phyloP scores from a whole-genome alignment of 768 basidiomycete genomes.

The Lactifluus subvellereus region DNA sequence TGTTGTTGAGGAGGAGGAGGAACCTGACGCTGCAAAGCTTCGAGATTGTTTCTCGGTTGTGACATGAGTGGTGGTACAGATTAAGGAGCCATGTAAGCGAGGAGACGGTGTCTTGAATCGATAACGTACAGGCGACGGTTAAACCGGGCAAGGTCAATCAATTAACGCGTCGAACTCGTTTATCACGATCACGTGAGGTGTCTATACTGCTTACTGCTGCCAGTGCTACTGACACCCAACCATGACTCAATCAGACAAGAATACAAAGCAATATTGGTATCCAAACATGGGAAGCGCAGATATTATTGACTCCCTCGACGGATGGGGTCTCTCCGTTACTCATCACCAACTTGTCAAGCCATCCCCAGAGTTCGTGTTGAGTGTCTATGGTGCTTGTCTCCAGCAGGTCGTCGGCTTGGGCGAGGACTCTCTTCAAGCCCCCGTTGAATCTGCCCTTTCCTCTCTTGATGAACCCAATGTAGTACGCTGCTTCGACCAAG shows the following conservation, averaged over 20 bases:
- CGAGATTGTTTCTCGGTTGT: constrained; percentile 25
- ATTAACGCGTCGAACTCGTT: constrained; percentile 5
- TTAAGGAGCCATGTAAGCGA: constrained; percentile 1
- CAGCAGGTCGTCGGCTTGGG: constrained; percentile 63
- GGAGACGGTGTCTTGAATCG: neutral
- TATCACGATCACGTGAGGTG: constrained; percentile 8
- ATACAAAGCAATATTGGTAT: constrained; percentile 43
- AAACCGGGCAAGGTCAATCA: neutral
- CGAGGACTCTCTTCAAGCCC: constrained; percentile 51
- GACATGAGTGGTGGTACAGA: constrained; percentile 17
- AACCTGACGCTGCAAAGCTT: constrained; percentile 18
- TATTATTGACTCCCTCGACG: constrained; percentile 56
- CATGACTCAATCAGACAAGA: constrained; percentile 19
- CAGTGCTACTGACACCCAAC: too few species aligned
- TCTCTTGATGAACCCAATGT: constrained; percentile 44
- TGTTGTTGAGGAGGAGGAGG: neutral
- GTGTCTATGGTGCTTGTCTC: constrained; percentile 65
- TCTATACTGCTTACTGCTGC: too few species aligned
- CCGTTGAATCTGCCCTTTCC: constrained; percentile 50
- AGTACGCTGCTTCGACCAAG: constrained; percentile 34
- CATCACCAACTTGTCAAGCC: constrained; percentile 65
- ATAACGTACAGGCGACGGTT: neutral
- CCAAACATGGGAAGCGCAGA: constrained; percentile 61
- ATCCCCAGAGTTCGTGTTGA: constrained; percentile 62
- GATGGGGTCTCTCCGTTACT: constrained; percentile 63